A percentile compares a stretch with the other conserved stretches of the same genome.
Evolutionary conservation across 768 basidiomycete genomes (phyloP).

Genomic region (Psilocybe sp.): DNA sequence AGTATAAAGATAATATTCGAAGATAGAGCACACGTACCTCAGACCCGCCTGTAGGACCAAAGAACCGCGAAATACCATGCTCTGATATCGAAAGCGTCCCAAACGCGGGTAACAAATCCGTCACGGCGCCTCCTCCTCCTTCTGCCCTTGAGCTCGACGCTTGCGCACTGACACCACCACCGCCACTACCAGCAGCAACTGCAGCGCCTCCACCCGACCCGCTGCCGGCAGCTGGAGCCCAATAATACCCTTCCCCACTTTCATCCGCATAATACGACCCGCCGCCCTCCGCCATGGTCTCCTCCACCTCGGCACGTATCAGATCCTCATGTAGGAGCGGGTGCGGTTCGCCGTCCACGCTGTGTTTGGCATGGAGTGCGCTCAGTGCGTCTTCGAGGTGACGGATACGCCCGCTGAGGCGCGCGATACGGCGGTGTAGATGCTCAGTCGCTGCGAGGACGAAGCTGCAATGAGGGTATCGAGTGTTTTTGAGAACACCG

Average conservation of each 20-base stretch:
- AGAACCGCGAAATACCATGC: constrained; percentile 59
- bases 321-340: constrained; percentile 58
- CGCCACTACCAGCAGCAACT: too few relatives aligned
- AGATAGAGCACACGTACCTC: constrained; percentile 45
- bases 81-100: constrained; percentile 61
- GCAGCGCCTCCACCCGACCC: too few relatives aligned
- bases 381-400: constrained; percentile 61
- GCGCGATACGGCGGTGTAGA: constrained; percentile 53
- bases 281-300: constrained; percentile 12
- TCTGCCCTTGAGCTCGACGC: too few relatives aligned
- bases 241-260: too few relatives aligned
- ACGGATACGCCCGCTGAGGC: constrained; percentile 52
- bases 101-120: constrained; percentile 53
- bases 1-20: background rate
- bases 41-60: constrained; percentile 65
- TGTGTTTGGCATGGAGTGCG: constrained; percentile 45
- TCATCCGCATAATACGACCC: background rate
- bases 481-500: background rate
- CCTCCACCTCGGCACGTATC: constrained; percentile 30
- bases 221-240: too few relatives aligned
- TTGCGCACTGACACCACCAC: too few relatives aligned
- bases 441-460: constrained; percentile 68
- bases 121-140: background rate
- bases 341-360: constrained; percentile 43
- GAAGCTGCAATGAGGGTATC: constrained; percentile 22